Percentiles rank a stretch among this genome's conserved stretches.
These are phyloP conservation scores for Fraxinus platypoda DNA, from an alignment of 305 asterid species.

Conservation along the genomic window DNA sequence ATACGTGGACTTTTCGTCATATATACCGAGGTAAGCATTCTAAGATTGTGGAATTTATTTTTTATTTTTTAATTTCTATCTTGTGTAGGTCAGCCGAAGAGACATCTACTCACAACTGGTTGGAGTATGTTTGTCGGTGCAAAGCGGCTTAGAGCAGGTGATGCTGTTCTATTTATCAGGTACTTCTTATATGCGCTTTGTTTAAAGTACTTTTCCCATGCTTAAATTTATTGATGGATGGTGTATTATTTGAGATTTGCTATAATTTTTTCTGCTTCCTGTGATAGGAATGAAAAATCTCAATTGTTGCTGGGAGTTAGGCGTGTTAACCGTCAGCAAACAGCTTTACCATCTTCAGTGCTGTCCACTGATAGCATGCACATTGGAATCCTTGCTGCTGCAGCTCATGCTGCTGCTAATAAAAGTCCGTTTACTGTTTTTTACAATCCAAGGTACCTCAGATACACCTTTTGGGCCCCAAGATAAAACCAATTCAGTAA, in stretches of 20 bases:
- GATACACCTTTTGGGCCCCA: background rate
- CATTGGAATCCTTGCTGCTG: conserved; percentile 92
- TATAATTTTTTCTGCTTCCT: background rate
- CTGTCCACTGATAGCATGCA: conserved; percentile 97
- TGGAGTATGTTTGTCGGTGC: conserved; percentile 99
- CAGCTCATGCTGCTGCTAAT: conserved; percentile 94
- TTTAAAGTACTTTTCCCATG: background rate
- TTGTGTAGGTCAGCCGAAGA: conserved; percentile 79
- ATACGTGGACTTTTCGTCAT: conserved; percentile 93
- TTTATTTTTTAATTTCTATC: conserved; percentile 8
- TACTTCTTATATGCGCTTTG: conserved; percentile 21
- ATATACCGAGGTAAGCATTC: conserved; percentile 68
- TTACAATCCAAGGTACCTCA: conserved; percentile 78
- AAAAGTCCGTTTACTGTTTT: conserved; percentile 74
- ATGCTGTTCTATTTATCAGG: conserved; percentile 87
- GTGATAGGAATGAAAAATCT: conserved; percentile 67
- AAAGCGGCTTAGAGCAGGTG: conserved; percentile 90
- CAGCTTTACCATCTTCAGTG: conserved; percentile 78
- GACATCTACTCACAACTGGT: conserved; percentile 91
- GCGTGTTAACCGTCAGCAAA: conserved; percentile 86
- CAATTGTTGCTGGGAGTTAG: conserved; percentile 85
- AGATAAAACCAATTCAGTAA: background rate
- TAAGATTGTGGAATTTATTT: conserved; percentile 6
- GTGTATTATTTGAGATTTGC: background rate
- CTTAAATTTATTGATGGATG: background rate